Base-by-base conservation (phyloP, 2,329 filamentous ascomycete species). In the Ophiostoma perfectum region DNA sequence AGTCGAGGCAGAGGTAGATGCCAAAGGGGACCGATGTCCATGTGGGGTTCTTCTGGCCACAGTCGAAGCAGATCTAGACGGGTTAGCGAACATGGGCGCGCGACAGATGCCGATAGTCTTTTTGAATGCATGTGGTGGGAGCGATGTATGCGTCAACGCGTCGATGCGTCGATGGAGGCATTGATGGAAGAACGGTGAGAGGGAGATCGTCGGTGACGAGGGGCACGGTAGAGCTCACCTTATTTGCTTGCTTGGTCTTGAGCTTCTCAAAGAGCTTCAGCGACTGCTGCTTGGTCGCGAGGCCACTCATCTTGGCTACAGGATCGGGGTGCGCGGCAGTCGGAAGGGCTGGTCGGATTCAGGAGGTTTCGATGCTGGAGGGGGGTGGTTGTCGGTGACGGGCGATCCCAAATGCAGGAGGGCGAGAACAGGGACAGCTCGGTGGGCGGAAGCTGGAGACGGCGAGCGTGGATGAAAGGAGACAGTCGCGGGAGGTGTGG, bases 1-100 rank as follows among this genome's bases (percentile, higher is more conserved):
- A 99, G 81, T 99, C 95, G 75, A 99, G 89, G 77, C 95, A 99
- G 36, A 99, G 88, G 78, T 98, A 99, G 78, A 99, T 98, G 76
- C 72, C 95, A 72, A 99, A 93, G 11, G 94, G 93, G 44, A 97
- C 93, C 6, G 94, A 98, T 7, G 93, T 96, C 95, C 95, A 99
- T 70, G 95, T 98, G 71, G 95, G 95, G 77, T 97, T 97, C 81
- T 98, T 98, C 76, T 93, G 90, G 78, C 91, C 89, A 80, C 95
- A 99, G 82, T 99, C 95, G 81, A 99, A 99, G 85, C 95, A 99
- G 82, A 96, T 87, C 93, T 96, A 65, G 55, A 38, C 47, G 16
- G 65, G 27, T 27, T 27, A 27, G 27, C 27, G 27, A 27, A 27
- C 27, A 27, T 27, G 27, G 27, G 27, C 27, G 27, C 27, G 27